Percentiles rank a stretch among this genome's conserved stretches.
Evolutionary conservation across 768 basidiomycete species (phyloP).

Genomic region (Pleurotus tuber-regium): DNA sequence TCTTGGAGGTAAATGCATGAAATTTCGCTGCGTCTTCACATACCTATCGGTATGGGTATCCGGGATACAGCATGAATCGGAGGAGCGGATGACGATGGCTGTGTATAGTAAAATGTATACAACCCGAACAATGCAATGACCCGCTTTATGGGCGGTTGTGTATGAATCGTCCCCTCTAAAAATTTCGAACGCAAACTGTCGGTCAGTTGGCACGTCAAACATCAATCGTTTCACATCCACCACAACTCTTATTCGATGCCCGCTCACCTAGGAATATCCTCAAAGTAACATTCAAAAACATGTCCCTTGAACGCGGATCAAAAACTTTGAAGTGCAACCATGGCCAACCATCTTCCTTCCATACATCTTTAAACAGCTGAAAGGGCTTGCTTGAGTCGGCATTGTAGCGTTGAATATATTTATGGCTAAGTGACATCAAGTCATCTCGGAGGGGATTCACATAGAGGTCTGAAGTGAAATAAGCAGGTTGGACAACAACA

Average conservation of each 20-base stretch:
- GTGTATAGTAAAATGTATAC: slow-evolving; percentile 69
- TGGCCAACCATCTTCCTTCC: slow-evolving; percentile 67
- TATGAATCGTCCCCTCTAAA: slow-evolving; percentile 52
- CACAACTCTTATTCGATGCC: neutral
- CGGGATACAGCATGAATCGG: slow-evolving; percentile 47
- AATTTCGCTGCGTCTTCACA: slow-evolving; percentile 17
- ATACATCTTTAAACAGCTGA: slow-evolving; percentile 65
- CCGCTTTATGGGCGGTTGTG: slow-evolving; percentile 52
- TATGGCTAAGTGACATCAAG: slow-evolving; percentile 48
- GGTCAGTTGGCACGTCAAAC: no score
- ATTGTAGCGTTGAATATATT: slow-evolving; percentile 50
- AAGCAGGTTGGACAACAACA: slow-evolving; percentile 65
- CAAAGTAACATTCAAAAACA: slow-evolving; percentile 55
- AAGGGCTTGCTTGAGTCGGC: slow-evolving; percentile 48
- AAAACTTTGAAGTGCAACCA: slow-evolving; percentile 76
- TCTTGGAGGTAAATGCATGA: slow-evolving; percentile 4
- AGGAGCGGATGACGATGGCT: slow-evolving; percentile 55
- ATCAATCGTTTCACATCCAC: no score
- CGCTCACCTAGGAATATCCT: slow-evolving; percentile 59
- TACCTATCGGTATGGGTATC: slow-evolving; percentile 62
- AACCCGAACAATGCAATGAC: slow-evolving; percentile 64
- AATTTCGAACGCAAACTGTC: no score
- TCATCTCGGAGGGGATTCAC: slow-evolving; percentile 65
- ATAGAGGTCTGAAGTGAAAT: slow-evolving; percentile 78
- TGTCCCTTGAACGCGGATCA: slow-evolving; percentile 62